phyloP scores from a whole-genome alignment of 164 flowering plant genomes.

The Umbilicus rupestris region DNA sequence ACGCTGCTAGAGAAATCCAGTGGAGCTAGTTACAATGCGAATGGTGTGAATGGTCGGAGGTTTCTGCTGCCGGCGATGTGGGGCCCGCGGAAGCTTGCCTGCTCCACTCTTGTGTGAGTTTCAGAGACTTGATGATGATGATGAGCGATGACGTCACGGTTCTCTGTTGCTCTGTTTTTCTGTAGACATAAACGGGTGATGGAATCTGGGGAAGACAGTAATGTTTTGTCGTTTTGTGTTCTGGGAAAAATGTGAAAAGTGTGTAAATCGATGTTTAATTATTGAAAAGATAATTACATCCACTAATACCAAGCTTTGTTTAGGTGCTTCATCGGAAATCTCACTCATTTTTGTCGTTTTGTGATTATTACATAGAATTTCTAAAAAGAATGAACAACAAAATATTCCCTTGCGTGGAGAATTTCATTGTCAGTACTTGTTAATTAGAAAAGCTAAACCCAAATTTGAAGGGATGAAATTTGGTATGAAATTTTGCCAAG shows the following conservation, averaged over 20 bases:
- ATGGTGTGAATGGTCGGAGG: conserved; percentile 41
- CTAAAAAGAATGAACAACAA: too few species aligned
- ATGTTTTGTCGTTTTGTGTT: conserved; percentile 5
- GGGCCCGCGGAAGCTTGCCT: conserved; percentile 34
- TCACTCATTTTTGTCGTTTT: too few species aligned
- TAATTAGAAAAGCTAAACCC: too few species aligned
- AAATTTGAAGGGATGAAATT: too few species aligned
- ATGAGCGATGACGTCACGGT: background rate
- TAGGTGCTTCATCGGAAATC: too few species aligned
- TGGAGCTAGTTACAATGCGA: conserved; percentile 48
- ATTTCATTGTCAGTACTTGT: too few species aligned
- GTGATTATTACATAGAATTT: too few species aligned
- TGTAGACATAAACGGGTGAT: too few species aligned
- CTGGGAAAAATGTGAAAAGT: background rate
- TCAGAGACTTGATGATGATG: too few species aligned
- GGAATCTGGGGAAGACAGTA: background rate
- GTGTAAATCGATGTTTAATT: background rate
- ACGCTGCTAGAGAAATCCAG: conserved; percentile 30
- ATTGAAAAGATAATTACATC: background rate
- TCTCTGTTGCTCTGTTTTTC: background rate
- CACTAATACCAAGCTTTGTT: too few species aligned
- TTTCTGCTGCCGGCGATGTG: conserved; percentile 44
- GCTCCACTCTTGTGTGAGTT: conserved; percentile 29
- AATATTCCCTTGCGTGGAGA: too few species aligned
- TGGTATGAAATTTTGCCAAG: background rate